Conservation (phyloP, 306 rosid species). For the Quercus ilex region DNA sequence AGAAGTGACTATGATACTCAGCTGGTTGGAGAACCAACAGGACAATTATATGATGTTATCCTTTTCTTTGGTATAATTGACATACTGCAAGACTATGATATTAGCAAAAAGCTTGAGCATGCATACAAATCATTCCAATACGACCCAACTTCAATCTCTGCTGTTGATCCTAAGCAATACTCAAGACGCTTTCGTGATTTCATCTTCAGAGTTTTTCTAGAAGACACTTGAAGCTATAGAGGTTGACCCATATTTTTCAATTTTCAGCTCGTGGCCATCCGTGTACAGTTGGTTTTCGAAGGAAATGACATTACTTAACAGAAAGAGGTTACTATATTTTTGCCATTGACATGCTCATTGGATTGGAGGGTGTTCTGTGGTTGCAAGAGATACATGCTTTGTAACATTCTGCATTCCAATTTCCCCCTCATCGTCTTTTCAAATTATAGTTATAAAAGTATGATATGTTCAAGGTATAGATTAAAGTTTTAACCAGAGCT, state of each 20-base stretch:
- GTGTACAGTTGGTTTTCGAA: constrained; percentile 33
- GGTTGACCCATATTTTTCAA: constrained; percentile 33
- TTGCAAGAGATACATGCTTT: constrained; percentile 26
- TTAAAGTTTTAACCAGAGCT: constrained; percentile 25
- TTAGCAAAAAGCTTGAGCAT: constrained; percentile 94
- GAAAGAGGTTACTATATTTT: constrained; percentile 21
- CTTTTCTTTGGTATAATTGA: constrained; percentile 83
- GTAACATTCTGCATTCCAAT: constrained; percentile 18
- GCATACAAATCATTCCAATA: constrained; percentile 91
- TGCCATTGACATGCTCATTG: constrained; percentile 24
- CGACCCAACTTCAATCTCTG: constrained; percentile 82
- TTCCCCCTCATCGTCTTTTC: constrained; percentile 11
- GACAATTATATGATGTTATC: constrained; percentile 66
- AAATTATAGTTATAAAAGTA: constrained; percentile 31
- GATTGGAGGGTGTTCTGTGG: constrained; percentile 37
- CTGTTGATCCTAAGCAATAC: constrained; percentile 95
- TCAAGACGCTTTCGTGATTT: constrained; percentile 93
- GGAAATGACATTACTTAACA: constrained; percentile 32
- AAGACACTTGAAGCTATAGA: constrained; percentile 55
- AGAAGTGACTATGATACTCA: constrained; percentile 46
- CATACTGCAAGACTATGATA: constrained; percentile 93
- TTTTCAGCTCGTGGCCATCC: constrained; percentile 29
- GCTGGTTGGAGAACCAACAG: constrained; percentile 83
- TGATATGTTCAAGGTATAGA: constrained; percentile 27
- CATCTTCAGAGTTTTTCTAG: constrained; percentile 84